Base-by-base conservation (phyloP, 2,329 filamentous ascomycete genomes). In the Xylariaceae sp. region DNA sequence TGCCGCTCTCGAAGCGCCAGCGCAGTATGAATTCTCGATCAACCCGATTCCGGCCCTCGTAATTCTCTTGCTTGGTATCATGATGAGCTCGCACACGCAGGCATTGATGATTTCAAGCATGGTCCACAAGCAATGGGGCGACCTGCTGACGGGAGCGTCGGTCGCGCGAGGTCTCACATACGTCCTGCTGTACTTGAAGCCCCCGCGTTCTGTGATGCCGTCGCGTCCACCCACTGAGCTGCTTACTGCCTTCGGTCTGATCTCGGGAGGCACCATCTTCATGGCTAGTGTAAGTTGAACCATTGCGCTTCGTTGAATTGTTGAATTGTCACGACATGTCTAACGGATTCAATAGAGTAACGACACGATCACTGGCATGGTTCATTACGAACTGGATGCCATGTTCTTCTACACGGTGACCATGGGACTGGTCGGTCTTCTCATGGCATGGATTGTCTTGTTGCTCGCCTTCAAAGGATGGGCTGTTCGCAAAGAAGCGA, bases 21-120 rank as follows among this genome's bases (percentile, higher is more conserved):
- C 79, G 57, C 83, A 85, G 7, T 92, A 95, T 72, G 76, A 78
- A 10, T 83, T 92, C 65, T 90, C 92, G 1, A 80, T 94, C 71
- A 97, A 97, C 73, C 93, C 92, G 0, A 84, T 97, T 67, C 94
- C 93, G 0, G 90, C 87, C 0, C 79, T 97, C 3, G 84, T 96
- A 53, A 93, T 97, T 66, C 79, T 97, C 59, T 79, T 97, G 0
- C 80, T 97, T 1, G 94, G 94, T 39, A 84, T 92, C 72, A 94
- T 96, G 89, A 97, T 97, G 93, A 88, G 88, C 70, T 91, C 89
- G 30, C 93, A 97, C 74, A 90, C 93, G 60, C 92, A 96, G 72
- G 73, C 79, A 34, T 89, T 86, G 61, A 90, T 91, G 87, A 82
- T 92, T 51, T 93, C 91, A 8, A 90, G 86, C 66, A 96, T 94